Evolutionary conservation across 768 basidiomycete species (phyloP), one percentile per base, ranked within the genome.

Genomic region (Chalciporus pseudorubinellus): DNA sequence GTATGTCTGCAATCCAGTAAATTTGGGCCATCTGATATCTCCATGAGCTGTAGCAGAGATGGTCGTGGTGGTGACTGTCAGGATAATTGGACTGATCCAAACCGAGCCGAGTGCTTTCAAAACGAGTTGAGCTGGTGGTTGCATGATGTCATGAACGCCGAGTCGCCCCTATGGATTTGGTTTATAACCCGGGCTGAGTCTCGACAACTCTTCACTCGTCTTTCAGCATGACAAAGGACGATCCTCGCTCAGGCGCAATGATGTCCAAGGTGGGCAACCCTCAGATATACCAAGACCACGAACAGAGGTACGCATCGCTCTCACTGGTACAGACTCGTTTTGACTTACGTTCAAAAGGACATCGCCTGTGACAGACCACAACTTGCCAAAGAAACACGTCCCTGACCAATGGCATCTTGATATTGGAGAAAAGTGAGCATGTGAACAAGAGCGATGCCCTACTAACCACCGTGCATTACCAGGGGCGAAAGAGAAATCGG

Each of bases 211-310:
- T 42, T 16, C 20, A 26, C 22, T 26, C 21, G 42, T 43, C 26
- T 43, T 43, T 18, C 38, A 39, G 48, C 39, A 66, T 66, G 62
- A 60, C 60, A 1, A 38, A 43, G 5, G 18, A 12, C 16, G 57
- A 64, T 36, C 41, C 40, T 43, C 57, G 51, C 48, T 63, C 66
- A 10, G 63, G 68, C 13, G 65, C 77, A 53, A 80, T 80, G 77
- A 73, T 74, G 61, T 79, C 79, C 42, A 76, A 75, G 46, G 74
- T 76, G 39, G 78, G 77, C n/a, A 77, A 74, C 55, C 59, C 70
- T 3, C 78, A 79, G 26, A 66, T 75, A 38, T 76, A 80, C 63
- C 69, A 77, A 39, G 76, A 67, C 42, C 70, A 72, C 19, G 78
- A 81, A 45, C 78, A 81, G 57, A 74, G 74, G 78, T 75, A 59